Conservation (phyloP, 306 rosid species). For the Mucuna pruriens region DNA sequence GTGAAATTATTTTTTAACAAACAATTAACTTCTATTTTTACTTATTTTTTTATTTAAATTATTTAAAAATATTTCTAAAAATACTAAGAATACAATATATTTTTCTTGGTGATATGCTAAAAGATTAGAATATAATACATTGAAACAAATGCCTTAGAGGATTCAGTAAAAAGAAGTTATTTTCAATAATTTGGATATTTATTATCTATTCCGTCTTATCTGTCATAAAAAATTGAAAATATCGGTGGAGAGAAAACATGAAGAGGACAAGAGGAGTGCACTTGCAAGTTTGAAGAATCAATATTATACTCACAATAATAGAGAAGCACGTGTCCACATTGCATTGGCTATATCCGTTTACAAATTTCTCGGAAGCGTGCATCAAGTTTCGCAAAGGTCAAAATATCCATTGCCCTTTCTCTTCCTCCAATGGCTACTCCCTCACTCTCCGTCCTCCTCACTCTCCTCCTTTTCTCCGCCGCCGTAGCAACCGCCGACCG, state of each 20-base stretch:
- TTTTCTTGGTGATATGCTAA: too few species aligned
- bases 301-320: conserved; percentile 18
- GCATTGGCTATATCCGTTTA: not conserved
- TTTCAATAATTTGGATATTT: too few species aligned
- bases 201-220: not conserved
- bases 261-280: not conserved
- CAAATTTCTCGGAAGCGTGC: not conserved
- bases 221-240: not conserved
- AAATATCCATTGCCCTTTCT: not conserved
- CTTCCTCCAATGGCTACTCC: conserved; percentile 44
- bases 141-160: too few species aligned
- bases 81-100: too few species aligned
- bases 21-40: too few species aligned
- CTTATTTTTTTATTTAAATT: too few species aligned
- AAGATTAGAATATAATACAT: too few species aligned
- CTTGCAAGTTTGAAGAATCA: not conserved
- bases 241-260: not conserved
- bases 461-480: conserved; percentile 38
- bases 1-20: too few species aligned
- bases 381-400: not conserved
- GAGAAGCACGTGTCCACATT: conserved; percentile 5
- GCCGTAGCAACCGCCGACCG: conserved; percentile 33
- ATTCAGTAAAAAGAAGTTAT: too few species aligned
- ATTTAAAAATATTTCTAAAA: too few species aligned
- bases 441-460: not conserved